Base-by-base conservation (phyloP, 2,329 filamentous ascomycete genomes). In the Atkinsonella hypoxylon region DNA sequence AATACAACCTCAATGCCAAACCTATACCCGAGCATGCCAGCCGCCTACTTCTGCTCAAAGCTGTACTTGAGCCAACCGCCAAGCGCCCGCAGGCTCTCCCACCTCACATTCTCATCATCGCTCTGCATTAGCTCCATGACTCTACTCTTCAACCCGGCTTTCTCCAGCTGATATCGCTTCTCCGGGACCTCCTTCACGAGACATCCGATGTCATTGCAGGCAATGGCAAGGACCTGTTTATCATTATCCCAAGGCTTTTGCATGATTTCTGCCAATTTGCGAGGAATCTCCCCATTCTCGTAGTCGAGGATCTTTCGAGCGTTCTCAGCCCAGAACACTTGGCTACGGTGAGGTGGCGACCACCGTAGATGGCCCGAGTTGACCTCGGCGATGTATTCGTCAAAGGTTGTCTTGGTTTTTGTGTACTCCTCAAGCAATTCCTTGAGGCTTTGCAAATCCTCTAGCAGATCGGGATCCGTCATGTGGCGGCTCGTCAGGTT, bases 91-190 rank as follows among this genome's bases (percentile, higher is more conserved):
- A 96, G 70, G 67, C 87, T 93, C 74, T 96, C 90, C 89, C 89
- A 96, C 62, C 90, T 77, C 45, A 96, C 88, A 53, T 81, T 83
- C 72, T 95, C 89, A 61, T 95, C 89, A 52, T 82, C 77, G 63
- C 94, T 88, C 61, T 81, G 83, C 90, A 96, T 96, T 62, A 96
- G 74, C 70, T 89, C 87, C 89, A 96, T 95, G 54, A 95, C 84
- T 57, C 88, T 78, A 17, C 79, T 80, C 78, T 96, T 96, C 55
- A 96, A 69, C 0, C 89, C 89, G 42, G 89, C 68, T 70, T 83
- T 89, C 72, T 96, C 90, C 59, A 95, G 75, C 64, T 85, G 79
- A 52, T 76, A 73, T 61, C 90, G 76, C 71, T 84, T 87, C 71
- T 95, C 89, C 0, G 90, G 89, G 50, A 91, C 86, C 67, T 94